A percentile compares a stretch with the other conserved stretches of the same genome.
Evolutionary conservation across 305 asterid species (phyloP).

Genomic region (Rubia balearica): DNA sequence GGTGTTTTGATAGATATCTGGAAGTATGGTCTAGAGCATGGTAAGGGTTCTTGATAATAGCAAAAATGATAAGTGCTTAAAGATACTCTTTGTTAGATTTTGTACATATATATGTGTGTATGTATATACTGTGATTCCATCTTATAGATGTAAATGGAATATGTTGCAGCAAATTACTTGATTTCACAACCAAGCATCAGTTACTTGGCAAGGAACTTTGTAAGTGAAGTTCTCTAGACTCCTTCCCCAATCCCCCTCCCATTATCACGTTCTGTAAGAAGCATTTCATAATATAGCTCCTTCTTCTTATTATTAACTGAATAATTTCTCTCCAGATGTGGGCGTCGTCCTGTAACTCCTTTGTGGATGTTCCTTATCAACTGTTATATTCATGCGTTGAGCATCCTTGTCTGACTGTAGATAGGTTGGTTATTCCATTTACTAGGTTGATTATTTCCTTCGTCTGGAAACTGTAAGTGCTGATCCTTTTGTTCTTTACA

Average conservation of each 20-base stretch:
- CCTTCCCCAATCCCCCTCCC: background rate
- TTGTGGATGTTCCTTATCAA: constrained; percentile 43
- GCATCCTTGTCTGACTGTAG: constrained; percentile 67
- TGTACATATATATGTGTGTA: constrained; percentile 15
- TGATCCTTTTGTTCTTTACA: constrained; percentile 28
- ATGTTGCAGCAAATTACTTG: constrained; percentile 68
- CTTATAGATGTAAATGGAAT: constrained; percentile 67
- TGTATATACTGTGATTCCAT: constrained; percentile 27
- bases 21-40: constrained; percentile 60
- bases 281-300: background rate
- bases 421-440: constrained; percentile 43
- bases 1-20: constrained; percentile 54
- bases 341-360: constrained; percentile 51
- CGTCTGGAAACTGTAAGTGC: constrained; percentile 14
- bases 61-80: constrained; percentile 4
- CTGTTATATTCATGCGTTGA: constrained; percentile 47
- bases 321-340: constrained; percentile 52
- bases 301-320: background rate
- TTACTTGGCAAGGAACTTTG: constrained; percentile 80
- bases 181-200: constrained; percentile 46
- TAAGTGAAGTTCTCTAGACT: constrained; percentile 30
- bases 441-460: constrained; percentile 13
- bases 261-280: background rate
- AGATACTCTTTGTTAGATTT: constrained; percentile 9
- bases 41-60: constrained; percentile 33